These are phyloP conservation scores for Aspergillus carbonarius DNA, from an alignment of 2,329 filamentous ascomycete genomes.

Conservation along the genomic window DNA sequence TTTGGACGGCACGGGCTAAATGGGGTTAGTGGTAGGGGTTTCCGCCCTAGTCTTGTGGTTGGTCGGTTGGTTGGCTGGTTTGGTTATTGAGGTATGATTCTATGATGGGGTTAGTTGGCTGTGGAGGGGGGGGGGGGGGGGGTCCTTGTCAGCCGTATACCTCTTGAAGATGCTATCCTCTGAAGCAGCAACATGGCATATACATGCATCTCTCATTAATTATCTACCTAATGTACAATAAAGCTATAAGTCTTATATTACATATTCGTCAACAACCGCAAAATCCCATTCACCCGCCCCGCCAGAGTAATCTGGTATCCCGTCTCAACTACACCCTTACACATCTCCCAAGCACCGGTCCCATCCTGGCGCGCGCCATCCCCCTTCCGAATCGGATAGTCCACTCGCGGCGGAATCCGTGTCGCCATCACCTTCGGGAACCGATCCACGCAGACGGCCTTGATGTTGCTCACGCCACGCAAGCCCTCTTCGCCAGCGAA, in stretches of 20 bases:
- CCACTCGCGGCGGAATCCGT: conserved; percentile 73
- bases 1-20: background rate
- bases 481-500: conserved; percentile 92
- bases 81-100: too few relatives aligned
- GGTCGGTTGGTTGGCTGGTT: too few relatives aligned
- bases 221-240: too few relatives aligned
- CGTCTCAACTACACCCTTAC: conserved; percentile 46
- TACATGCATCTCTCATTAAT: background rate
- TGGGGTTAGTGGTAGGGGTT: background rate
- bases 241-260: conserved; percentile 17
- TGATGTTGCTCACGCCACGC: conserved; percentile 79
- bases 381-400: conserved; percentile 74
- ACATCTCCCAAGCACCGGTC: conserved; percentile 59
- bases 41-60: too few relatives aligned
- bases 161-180: too few relatives aligned
- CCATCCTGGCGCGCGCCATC: conserved; percentile 54
- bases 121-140: too few relatives aligned
- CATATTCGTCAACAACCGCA: conserved; percentile 40
- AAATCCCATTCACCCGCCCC: conserved; percentile 40
- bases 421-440: conserved; percentile 62
- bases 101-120: too few relatives aligned
- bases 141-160: too few relatives aligned
- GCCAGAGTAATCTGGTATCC: conserved; percentile 46
- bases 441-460: conserved; percentile 79
- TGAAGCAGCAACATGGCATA: too few relatives aligned